Conservation (phyloP, 2,329 filamentous ascomycete genomes). For the Laburnicola sp. region DNA sequence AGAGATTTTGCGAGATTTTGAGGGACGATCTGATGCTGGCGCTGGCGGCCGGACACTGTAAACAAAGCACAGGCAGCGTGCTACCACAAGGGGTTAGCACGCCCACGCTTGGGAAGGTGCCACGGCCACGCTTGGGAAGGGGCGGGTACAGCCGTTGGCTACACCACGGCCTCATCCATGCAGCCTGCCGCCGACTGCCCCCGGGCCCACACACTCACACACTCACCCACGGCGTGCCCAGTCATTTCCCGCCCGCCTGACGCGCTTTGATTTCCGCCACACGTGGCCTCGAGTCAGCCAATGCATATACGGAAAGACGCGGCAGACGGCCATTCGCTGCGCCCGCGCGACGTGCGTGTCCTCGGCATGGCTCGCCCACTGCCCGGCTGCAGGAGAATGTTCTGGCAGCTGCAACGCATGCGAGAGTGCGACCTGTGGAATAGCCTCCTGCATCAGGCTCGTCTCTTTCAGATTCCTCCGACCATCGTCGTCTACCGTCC, state of each 20-base stretch:
- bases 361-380: conserved; percentile 27
- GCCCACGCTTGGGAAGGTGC: not conserved
- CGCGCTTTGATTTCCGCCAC: conserved; percentile 3
- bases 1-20: conserved; percentile 10
- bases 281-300: conserved; percentile 6
- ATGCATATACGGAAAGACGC: conserved; percentile 10
- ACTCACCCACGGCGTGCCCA: conserved; percentile 8
- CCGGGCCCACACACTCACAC: conserved; percentile 6
- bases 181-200: conserved; percentile 17
- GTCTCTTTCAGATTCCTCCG: too few species aligned
- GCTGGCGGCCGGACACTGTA: conserved; percentile 3
- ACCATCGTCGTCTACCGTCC: too few species aligned
- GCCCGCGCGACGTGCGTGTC: conserved; percentile 23
- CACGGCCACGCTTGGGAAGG: not conserved
- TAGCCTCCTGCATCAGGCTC: too few species aligned
- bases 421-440: too few species aligned
- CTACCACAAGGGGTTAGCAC: conserved; percentile 2
- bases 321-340: conserved; percentile 8
- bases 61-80: conserved; percentile 7
- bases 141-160: conserved; percentile 9
- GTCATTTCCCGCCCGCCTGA: conserved; percentile 9
- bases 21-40: not conserved
- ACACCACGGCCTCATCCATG: conserved; percentile 14
- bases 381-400: too few species aligned
- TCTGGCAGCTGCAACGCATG: too few species aligned